phyloP scores from a whole-genome alignment of 1,284 basidiomycete species.

The Meira nashicola region DNA sequence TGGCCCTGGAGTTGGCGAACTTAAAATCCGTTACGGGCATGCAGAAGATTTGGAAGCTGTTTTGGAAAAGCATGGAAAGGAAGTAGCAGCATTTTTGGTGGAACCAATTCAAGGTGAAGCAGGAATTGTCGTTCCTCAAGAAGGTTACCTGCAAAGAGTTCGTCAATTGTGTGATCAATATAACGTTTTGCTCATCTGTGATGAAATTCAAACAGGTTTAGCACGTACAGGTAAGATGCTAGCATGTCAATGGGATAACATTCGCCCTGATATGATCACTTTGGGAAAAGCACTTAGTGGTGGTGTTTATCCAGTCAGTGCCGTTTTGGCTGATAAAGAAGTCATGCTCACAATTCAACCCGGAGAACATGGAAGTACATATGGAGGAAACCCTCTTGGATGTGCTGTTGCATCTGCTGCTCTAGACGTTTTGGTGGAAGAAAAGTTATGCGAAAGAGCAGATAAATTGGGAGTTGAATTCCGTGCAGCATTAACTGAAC shows the following conservation, averaged over 20 bases:
- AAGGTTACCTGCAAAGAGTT: conserved; percentile 75
- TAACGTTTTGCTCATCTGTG: conserved; percentile 89
- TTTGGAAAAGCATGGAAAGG: conserved; percentile 72
- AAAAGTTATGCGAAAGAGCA: conserved; percentile 75
- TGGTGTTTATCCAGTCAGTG: conserved; percentile 94
- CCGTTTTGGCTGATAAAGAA: conserved; percentile 80
- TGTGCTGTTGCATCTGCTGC: conserved; percentile 91
- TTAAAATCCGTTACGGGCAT: conserved; percentile 46
- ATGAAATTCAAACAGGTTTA: conserved; percentile 85
- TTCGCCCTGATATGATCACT: conserved; percentile 86
- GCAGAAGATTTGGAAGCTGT: conserved; percentile 73
- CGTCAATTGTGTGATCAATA: conserved; percentile 83
- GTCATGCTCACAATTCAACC: conserved; percentile 92
- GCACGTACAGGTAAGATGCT: conserved; percentile 47
- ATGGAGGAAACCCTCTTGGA: conserved; percentile 78
- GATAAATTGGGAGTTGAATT: conserved; percentile 74
- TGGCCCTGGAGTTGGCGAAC: conserved; percentile 61
- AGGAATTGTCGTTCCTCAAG: conserved; percentile 87
- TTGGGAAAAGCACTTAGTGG: conserved; percentile 95
- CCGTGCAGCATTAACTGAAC: conserved; percentile 46
- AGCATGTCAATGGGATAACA: conserved; percentile 71
- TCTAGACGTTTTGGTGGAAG: conserved; percentile 78
- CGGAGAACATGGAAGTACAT: conserved; percentile 94
- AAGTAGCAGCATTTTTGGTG: conserved; percentile 86
- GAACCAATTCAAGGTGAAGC: conserved; percentile 99